Percentiles rank a stretch among this genome's conserved stretches.
These are phyloP conservation scores for Psilocybe cyanescens DNA, from an alignment of 768 basidiomycete species.

Conservation along the genomic window DNA sequence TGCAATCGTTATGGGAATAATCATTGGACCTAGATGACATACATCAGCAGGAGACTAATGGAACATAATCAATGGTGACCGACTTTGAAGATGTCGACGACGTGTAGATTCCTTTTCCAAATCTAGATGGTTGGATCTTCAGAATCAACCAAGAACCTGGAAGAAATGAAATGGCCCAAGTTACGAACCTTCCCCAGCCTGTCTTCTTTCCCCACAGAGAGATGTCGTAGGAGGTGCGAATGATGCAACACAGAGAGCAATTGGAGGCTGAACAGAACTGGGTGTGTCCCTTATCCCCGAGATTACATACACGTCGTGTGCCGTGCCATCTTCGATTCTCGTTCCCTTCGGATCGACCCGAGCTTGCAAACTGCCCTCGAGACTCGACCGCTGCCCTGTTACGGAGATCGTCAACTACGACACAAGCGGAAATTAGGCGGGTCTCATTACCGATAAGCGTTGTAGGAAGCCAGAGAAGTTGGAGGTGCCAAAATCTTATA, in stretches of 20 bases:
- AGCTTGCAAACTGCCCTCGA: constrained; percentile 57
- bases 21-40: constrained; percentile 22
- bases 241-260: constrained; percentile 68
- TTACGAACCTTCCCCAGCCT: constrained; percentile 65
- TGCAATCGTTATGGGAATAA: constrained; percentile 63
- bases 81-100: constrained; percentile 81
- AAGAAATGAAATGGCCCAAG: neutral
- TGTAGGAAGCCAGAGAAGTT: constrained; percentile 55
- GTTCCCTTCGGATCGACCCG: constrained; percentile 65
- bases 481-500: constrained; percentile 66
- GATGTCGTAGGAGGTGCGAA: constrained; percentile 67
- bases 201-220: constrained; percentile 70
- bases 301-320: constrained; percentile 63
- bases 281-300: constrained; percentile 65
- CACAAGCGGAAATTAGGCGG: too few relatives aligned
- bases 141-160: neutral
- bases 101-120: constrained; percentile 74
- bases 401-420: neutral
- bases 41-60: neutral
- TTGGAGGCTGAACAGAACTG: constrained; percentile 56
- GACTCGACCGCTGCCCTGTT: constrained; percentile 57
- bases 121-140: constrained; percentile 38
- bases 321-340: constrained; percentile 81
- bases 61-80: constrained; percentile 15
- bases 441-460: constrained; percentile 57